Evolutionary conservation across 1,284 basidiomycete species (phyloP).

Genomic region (Ceratobasidium sp.): DNA sequence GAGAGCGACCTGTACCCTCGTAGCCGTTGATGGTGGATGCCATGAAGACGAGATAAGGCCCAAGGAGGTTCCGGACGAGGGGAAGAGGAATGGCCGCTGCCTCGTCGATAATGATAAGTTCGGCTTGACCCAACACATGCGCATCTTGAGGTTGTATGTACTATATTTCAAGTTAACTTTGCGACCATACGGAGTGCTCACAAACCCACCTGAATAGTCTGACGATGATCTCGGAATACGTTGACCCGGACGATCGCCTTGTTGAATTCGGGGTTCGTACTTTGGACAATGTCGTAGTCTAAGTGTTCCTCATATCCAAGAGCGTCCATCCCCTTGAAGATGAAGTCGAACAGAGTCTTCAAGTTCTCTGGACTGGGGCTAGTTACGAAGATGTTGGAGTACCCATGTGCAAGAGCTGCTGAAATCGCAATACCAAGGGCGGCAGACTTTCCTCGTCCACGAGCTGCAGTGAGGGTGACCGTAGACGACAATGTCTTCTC

Average conservation of each 20-base stretch:
- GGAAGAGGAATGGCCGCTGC: conserved; percentile 98
- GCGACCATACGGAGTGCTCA: neutral
- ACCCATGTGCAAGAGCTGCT: conserved; percentile 93
- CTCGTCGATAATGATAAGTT: conserved; percentile 98
- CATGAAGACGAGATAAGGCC: conserved; percentile 98
- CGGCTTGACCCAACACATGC: conserved; percentile 97
- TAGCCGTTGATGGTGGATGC: conserved; percentile 99
- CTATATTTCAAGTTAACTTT: conserved; percentile 59
- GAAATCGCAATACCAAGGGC: conserved; percentile 95
- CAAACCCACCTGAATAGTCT: conserved; percentile 86
- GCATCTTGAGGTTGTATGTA: conserved; percentile 99
- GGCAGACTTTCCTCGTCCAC: conserved; percentile 97
- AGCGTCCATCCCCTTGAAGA: conserved; percentile 96
- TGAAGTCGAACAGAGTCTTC: conserved; percentile 97
- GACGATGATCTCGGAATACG: conserved; percentile 91
- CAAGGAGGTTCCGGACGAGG: conserved; percentile 93
- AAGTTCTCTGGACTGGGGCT: conserved; percentile 98
- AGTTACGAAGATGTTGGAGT: conserved; percentile 98
- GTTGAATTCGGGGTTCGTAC: conserved; percentile 94
- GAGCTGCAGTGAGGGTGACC: conserved; percentile 92
- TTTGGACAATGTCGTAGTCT: conserved; percentile 96
- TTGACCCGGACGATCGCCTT: conserved; percentile 98
- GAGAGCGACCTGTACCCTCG: conserved; percentile 97
- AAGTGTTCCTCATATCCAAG: conserved; percentile 98
- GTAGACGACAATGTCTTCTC: conserved; percentile 96